These are phyloP conservation scores for Mycena venus DNA, from an alignment of 768 basidiomycete genomes.

Conservation along the genomic window DNA sequence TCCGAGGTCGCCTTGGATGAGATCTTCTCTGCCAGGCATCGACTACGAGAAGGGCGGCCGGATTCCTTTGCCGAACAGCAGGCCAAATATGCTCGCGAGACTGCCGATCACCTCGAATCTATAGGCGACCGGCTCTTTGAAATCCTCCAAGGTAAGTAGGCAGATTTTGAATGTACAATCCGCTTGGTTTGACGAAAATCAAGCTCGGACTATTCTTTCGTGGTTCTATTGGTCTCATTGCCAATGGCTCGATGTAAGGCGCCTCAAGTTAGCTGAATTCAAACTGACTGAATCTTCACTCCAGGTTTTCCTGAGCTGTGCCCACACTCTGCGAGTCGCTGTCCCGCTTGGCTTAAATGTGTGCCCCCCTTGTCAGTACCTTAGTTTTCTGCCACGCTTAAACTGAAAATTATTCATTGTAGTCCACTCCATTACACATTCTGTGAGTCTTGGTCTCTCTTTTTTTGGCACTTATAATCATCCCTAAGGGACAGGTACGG, in stretches of 20 bases:
- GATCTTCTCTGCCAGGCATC: conserved; percentile 61
- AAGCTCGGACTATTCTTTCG: conserved; percentile 73
- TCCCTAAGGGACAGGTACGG: not conserved
- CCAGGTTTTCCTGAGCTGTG: conserved; percentile 73
- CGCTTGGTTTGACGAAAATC: not conserved
- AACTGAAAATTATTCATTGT: not conserved
- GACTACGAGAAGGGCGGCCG: conserved; percentile 58
- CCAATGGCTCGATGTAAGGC: conserved; percentile 79
- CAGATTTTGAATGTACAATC: not conserved
- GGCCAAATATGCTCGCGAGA: conserved; percentile 66
- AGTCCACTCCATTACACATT: conserved; percentile 72
- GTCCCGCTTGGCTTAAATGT: conserved; percentile 81
- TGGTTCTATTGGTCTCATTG: conserved; percentile 86
- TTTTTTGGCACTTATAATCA: conserved; percentile 48
- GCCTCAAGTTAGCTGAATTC: not conserved
- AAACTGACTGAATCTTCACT: not conserved
- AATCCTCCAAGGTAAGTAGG: conserved; percentile 69
- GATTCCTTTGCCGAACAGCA: conserved; percentile 79
- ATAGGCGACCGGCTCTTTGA: conserved; percentile 70
- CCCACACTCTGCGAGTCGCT: conserved; percentile 67
- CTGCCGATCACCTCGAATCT: conserved; percentile 60
- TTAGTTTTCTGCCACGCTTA: too few species aligned
- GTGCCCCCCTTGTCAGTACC: conserved; percentile 61
- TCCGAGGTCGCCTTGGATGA: conserved; percentile 64
- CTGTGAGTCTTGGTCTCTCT: conserved; percentile 62